Conservation (phyloP, 2,329 filamentous ascomycete genomes). For the Phoma herbarum region DNA sequence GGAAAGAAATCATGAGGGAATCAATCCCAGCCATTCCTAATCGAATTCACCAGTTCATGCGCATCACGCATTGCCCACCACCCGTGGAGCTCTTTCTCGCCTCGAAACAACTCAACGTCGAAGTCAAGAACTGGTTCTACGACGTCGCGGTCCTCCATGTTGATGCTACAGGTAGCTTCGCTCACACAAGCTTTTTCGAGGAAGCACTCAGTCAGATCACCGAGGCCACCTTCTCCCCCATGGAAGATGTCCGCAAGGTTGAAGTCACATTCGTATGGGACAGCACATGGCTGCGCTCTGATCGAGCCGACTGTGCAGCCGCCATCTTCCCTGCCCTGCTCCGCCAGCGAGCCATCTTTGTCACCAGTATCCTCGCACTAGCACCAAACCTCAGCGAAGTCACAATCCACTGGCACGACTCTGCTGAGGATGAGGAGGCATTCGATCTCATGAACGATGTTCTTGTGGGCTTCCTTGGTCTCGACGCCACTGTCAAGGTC, state of each 20-base stretch:
- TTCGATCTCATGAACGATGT: constrained; percentile 34
- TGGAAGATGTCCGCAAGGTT: constrained; percentile 46
- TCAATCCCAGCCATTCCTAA: background rate
- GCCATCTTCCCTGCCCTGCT: constrained; percentile 42
- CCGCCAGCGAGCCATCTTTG: constrained; percentile 34
- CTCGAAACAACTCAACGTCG: constrained; percentile 40
- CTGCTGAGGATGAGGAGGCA: constrained; percentile 35
- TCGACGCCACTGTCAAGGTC: constrained; percentile 34
- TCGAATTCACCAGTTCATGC: constrained; percentile 34
- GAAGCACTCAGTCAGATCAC: constrained; percentile 39
- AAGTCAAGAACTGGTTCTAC: constrained; percentile 48
- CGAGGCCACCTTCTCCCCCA: constrained; percentile 44
- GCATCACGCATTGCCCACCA: constrained; percentile 42
- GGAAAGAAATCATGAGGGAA: background rate
- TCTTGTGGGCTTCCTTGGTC: constrained; percentile 33
- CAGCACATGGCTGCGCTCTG: constrained; percentile 42
- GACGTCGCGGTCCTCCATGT: constrained; percentile 41
- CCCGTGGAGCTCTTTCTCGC: constrained; percentile 41
- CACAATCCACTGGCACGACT: constrained; percentile 47
- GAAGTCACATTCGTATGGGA: constrained; percentile 48
- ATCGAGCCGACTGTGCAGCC: constrained; percentile 25
- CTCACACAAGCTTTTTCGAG: constrained; percentile 47
- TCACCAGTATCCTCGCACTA: constrained; percentile 34
- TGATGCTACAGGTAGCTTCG: constrained; percentile 46
- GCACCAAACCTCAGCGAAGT: constrained; percentile 41